These are phyloP conservation scores for Pyrenochaeta sp. DNA, from an alignment of 2,329 filamentous ascomycete species.

Conservation along the genomic window DNA sequence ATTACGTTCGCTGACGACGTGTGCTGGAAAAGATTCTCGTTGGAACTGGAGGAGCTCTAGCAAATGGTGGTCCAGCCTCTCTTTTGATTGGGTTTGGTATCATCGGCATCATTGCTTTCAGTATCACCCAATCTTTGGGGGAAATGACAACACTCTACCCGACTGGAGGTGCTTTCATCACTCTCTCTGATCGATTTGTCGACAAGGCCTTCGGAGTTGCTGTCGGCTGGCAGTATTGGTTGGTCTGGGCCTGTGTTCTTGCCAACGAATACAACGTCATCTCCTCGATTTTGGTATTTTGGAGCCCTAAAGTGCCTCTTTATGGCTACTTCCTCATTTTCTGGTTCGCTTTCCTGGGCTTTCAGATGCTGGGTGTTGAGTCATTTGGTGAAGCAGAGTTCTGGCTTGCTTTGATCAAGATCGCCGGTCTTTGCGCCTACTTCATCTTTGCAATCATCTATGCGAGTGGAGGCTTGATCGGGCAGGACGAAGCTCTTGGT, in stretches of 20 bases:
- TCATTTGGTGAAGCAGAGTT: conserved; percentile 54
- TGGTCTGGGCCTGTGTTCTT: conserved; percentile 71
- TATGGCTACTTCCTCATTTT: conserved; percentile 54
- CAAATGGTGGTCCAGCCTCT: conserved; percentile 73
- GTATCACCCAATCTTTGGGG: conserved; percentile 76
- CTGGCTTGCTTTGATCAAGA: conserved; percentile 52
- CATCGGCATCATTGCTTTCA: conserved; percentile 72
- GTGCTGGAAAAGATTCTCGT: too few species aligned
- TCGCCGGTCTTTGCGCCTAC: conserved; percentile 47
- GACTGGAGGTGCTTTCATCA: conserved; percentile 74
- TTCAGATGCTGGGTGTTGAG: conserved; percentile 51
- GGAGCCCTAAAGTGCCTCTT: conserved; percentile 61
- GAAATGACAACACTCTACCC: conserved; percentile 78
- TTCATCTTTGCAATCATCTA: conserved; percentile 53
- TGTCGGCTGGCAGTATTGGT: conserved; percentile 44
- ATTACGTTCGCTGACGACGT: too few species aligned
- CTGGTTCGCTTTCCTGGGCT: conserved; percentile 48
- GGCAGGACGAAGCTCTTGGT: conserved; percentile 42
- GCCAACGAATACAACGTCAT: conserved; percentile 76
- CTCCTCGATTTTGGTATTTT: conserved; percentile 70
- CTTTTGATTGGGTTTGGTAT: conserved; percentile 78
- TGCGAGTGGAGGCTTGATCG: conserved; percentile 38
- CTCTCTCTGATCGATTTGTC: conserved; percentile 70
- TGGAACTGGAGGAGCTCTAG: conserved; percentile 73
- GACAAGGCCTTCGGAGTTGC: conserved; percentile 33